Evolutionary conservation across 148 eudicot species (phyloP).

Genomic region (Dianthus caryophyllus): DNA sequence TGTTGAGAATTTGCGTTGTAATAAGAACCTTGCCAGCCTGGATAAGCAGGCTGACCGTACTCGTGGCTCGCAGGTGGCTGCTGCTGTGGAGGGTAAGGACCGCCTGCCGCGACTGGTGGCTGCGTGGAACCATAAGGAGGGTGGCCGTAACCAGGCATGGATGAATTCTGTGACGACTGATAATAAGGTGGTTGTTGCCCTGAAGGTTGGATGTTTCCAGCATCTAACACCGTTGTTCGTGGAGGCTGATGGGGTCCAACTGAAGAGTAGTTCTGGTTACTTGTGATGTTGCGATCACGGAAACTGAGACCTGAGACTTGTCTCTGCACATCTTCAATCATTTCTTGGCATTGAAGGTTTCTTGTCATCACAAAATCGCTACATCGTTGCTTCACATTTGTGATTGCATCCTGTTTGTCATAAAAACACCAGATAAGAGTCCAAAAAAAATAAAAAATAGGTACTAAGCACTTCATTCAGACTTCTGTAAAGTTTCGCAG

Average conservation of each 20-base stretch:
- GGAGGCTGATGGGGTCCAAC: conserved; percentile 42
- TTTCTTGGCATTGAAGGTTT: conserved; percentile 90
- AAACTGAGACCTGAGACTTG: conserved; percentile 78
- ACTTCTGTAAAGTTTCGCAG: conserved; percentile 4
- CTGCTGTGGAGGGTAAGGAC: conserved; percentile 41
- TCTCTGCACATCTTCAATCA: conserved; percentile 87
- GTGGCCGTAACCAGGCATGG: conserved; percentile 9
- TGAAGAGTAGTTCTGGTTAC: conserved; percentile 52
- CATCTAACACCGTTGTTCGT: conserved; percentile 44
- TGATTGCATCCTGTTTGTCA: conserved; percentile 77
- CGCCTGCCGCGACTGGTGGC: conserved; percentile 26
- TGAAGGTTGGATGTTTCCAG: conserved; percentile 37
- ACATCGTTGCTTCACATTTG: conserved; percentile 82
- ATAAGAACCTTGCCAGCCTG: conserved; percentile 90
- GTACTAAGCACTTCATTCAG: no score
- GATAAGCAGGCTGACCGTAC: conserved; percentile 91
- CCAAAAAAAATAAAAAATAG: background rate
- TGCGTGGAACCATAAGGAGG: conserved; percentile 15
- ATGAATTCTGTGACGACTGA: conserved; percentile 37
- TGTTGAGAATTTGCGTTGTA: conserved; percentile 67
- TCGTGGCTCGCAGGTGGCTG: conserved; percentile 53
- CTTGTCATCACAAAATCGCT: conserved; percentile 94
- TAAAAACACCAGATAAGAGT: conserved; percentile 8
- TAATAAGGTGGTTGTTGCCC: conserved; percentile 51
- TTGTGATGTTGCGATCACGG: conserved; percentile 51